Conservation (phyloP, 352 stramenopile genomes). For the Thalassiosira exigua region DNA sequence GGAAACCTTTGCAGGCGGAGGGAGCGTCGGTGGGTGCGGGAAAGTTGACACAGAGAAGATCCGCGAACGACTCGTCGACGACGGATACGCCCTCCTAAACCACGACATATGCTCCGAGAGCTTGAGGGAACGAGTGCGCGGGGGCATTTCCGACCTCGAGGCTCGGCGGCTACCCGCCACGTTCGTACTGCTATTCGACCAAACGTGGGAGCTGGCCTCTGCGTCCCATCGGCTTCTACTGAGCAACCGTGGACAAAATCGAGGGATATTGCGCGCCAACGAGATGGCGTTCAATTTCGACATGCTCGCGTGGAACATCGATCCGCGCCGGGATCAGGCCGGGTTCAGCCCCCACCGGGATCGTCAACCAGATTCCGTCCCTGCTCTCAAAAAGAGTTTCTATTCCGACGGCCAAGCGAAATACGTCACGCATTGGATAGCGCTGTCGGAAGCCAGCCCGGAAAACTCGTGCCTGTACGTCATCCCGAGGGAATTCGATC, state of each 20-base stretch:
- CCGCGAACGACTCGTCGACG: constrained; percentile 32
- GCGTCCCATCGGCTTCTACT: constrained; percentile 44
- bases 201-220: constrained; percentile 66
- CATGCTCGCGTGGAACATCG: constrained; percentile 77
- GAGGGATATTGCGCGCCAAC: constrained; percentile 30
- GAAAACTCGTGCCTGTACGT: constrained; percentile 78
- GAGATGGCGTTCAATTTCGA: constrained; percentile 72
- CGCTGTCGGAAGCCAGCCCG: constrained; percentile 65
- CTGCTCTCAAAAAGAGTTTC: constrained; percentile 48
- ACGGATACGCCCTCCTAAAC: constrained; percentile 44
- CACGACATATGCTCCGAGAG: not conserved
- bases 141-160: constrained; percentile 35
- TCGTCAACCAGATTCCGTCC: constrained; percentile 65
- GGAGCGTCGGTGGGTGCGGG: not conserved
- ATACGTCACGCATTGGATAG: constrained; percentile 79
- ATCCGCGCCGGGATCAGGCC: constrained; percentile 37
- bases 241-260: constrained; percentile 11
- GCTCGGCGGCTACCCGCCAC: constrained; percentile 55
- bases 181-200: constrained; percentile 73
- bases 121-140: not conserved
- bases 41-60: constrained; percentile 3
- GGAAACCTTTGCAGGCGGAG: not conserved
- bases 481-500: constrained; percentile 74
- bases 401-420: constrained; percentile 61
- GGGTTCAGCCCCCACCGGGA: constrained; percentile 80